Evolutionary conservation across 805 yeast species (phyloP).

Genomic region (Pichia thaimueangensis): DNA sequence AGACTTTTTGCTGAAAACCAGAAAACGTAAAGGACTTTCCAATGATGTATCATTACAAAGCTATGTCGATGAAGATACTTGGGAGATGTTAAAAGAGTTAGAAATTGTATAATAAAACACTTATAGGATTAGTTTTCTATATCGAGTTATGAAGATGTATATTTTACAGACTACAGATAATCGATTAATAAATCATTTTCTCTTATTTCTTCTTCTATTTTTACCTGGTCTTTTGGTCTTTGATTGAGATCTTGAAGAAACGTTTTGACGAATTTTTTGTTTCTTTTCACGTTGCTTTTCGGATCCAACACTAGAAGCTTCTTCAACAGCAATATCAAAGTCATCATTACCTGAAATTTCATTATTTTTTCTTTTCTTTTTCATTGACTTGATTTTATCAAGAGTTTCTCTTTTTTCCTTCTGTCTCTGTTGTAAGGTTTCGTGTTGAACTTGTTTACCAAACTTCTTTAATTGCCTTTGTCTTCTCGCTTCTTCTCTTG

Average conservation of each 20-base stretch:
- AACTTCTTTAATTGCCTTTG: constrained; percentile 94
- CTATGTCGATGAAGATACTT: constrained; percentile 59
- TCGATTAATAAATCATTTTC: constrained; percentile 9
- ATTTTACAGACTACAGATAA: neutral
- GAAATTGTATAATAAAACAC: constrained; percentile 18
- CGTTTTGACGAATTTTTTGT: constrained; percentile 42
- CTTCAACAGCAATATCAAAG: constrained; percentile 89
- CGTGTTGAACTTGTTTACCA: constrained; percentile 95
- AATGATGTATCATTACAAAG: constrained; percentile 64
- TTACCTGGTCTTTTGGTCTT: constrained; percentile 46
- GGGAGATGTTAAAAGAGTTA: constrained; percentile 38
- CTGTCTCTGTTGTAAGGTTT: constrained; percentile 87
- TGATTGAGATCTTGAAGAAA: constrained; percentile 39
- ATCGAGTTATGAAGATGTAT: neutral
- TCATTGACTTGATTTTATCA: constrained; percentile 84
- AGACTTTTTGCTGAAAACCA: constrained; percentile 82
- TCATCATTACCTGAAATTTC: constrained; percentile 65
- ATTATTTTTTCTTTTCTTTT: constrained; percentile 76
- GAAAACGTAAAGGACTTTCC: constrained; percentile 79
- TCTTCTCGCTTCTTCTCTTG: constrained; percentile 86
- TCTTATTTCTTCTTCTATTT: constrained; percentile 39
- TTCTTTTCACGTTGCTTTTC: constrained; percentile 42
- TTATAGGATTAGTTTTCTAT: too few species aligned
- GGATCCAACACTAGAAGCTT: constrained; percentile 52
- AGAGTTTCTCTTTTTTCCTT: constrained; percentile 86